Conservation (phyloP, 2,329 filamentous ascomycete species). For the Alternaria solani region DNA sequence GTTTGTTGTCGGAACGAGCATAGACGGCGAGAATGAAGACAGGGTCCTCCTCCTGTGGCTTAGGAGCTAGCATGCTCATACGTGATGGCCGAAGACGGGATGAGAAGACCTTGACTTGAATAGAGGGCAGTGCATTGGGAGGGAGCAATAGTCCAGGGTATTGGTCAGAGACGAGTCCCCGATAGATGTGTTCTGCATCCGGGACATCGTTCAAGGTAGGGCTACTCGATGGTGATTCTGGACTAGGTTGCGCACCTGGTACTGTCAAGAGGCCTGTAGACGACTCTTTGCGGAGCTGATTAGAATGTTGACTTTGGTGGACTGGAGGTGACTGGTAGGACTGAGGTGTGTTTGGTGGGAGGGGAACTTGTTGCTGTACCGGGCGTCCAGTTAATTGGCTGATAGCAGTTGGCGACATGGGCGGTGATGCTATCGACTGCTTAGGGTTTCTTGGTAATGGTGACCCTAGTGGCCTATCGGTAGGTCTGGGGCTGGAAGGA, state of each 20-base stretch:
- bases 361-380: conserved; percentile 74
- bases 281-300: conserved; percentile 35
- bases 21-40: conserved; percentile 92
- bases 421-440: conserved; percentile 68
- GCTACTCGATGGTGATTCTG: conserved; percentile 42
- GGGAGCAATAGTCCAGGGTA: conserved; percentile 86
- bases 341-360: conserved; percentile 74
- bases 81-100: conserved; percentile 94
- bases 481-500: conserved; percentile 68
- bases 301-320: conserved; percentile 49
- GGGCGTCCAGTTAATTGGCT: conserved; percentile 73
- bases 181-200: conserved; percentile 67
- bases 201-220: conserved; percentile 40
- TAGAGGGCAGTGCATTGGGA: conserved; percentile 85
- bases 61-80: conserved; percentile 81
- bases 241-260: conserved; percentile 44
- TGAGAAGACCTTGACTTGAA: conserved; percentile 87
- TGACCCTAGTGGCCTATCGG: conserved; percentile 66
- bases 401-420: conserved; percentile 69
- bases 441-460: conserved; percentile 66
- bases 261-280: conserved; percentile 40
- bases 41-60: conserved; percentile 85
- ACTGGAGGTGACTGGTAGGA: conserved; percentile 65
- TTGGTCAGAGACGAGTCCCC: conserved; percentile 82
- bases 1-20: conserved; percentile 75